These are phyloP conservation scores for Nicotiana tomentosiformis DNA, from an alignment of 257 asterid species.

Conservation along the genomic window DNA sequence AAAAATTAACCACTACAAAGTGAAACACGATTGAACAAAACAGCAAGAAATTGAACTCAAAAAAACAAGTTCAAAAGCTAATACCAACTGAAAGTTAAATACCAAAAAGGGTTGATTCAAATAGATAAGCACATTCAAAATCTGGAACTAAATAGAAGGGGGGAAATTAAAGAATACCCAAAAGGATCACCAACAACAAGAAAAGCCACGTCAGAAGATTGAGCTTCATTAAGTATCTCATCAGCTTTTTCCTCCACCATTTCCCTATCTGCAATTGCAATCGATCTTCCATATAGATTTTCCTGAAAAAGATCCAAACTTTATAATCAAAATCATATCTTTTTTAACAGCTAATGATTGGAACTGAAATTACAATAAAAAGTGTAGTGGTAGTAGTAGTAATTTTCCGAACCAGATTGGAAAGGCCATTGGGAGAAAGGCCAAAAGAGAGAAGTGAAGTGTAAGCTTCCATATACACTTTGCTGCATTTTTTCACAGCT, in stretches of 20 bases:
- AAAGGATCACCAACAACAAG: slow-evolving; percentile 97
- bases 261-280: slow-evolving; percentile 72
- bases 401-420: slow-evolving; percentile 39
- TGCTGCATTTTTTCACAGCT: slow-evolving; percentile 61
- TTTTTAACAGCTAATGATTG: background rate
- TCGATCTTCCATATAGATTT: slow-evolving; percentile 61
- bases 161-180: slow-evolving; percentile 37
- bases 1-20: background rate
- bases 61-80: background rate
- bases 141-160: background rate
- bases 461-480: slow-evolving; percentile 86
- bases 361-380: background rate
- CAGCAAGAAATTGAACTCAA: background rate
- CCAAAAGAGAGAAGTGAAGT: slow-evolving; percentile 95
- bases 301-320: slow-evolving; percentile 45
- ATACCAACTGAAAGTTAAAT: background rate
- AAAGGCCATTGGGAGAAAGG: slow-evolving; percentile 61
- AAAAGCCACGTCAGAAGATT: slow-evolving; percentile 66
- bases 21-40: background rate
- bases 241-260: slow-evolving; percentile 87
- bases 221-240: slow-evolving; percentile 69
- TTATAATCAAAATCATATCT: background rate
- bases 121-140: background rate
- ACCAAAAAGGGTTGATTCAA: background rate
- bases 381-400: background rate